Base-by-base conservation (phyloP, 345 rosid species). In the Pugionium dolabratum region DNA sequence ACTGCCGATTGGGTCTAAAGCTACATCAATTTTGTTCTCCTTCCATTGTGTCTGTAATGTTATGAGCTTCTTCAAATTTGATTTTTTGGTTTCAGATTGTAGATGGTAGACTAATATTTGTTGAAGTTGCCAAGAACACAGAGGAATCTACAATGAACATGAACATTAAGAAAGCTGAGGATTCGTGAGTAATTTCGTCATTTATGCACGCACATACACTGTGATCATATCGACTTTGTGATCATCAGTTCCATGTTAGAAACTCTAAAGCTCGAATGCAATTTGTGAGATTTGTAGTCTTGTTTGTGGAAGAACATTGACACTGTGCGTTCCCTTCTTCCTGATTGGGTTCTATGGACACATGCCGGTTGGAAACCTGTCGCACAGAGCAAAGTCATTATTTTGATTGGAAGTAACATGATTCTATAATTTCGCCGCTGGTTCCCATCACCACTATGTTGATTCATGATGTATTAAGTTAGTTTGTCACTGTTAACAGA, bases 81-180 rank as follows among this genome's bases (percentile, higher is more conserved):
- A 10, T 8, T 76, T 71, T 10, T 26, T 51, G 41, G 60, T 42
- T 66, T 54, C 64, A 67, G 86, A 81, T 86, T 6, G 74, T 84
- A 10, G 60, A 77, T 47, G 83, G 84, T 42, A 78, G 83, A 61
- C 76, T 82, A 32, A 78, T 82, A 46, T 86, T 81, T 37, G 89
- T 82, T 29, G 87, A 86, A 82, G 78, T 76, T 48, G 84, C 84
- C 32, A 78, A 81, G 53, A 74, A 30, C 27, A n/a, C 9, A 8
- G 55, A 46, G 7, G 48, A 67, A 45, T 9, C 18, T 55, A 55
- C 31, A 35, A 4, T 46, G 6, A 2, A 9, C 29, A 7, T 18
- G 4, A 56, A 36, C 26, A 18, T 2, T 56, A 0, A 35, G 31
- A 26, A 66, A 55, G 26, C 46, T 0, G 26, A 54, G 2, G 37